Evolutionary conservation across 202 grass and related monocot genomes (phyloP), one percentile per base, ranked within the genome.

Genomic region (Elaeis oleifera): DNA sequence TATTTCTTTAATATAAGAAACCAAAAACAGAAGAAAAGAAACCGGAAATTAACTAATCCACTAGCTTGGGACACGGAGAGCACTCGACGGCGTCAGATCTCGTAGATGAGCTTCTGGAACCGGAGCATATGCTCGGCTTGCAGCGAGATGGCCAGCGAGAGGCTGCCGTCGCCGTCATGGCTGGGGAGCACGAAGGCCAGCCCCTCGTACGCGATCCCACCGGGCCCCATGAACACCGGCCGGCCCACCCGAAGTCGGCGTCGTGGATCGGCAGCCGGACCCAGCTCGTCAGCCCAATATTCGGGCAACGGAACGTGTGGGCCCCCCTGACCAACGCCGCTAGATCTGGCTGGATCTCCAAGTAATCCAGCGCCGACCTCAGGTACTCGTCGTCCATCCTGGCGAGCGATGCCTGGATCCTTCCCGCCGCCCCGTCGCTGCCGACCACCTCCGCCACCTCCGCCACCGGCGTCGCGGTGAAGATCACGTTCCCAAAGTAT

Each of bases 401-500:
- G n/a, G 80, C 63, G 24, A 96, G 75, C 17, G 90, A 80, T 54
- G 44, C 61, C 66, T 96, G 90, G 53, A 96, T 90, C 51, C 68
- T 83, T 8, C 9, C 28, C 6, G 80, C 90, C 44, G 80, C 90
- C 4, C 11, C 44, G 0, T 31, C 31, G 53, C 55, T 63, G 6
- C 70, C 16, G 16, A 78, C 49, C 4, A 96, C 87, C 65, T 85
- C 85, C 36, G 61, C 67, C 11, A 74, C 81, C 53, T 80, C 56
- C 0, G 84, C 83, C 44, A 90, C 70, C 18, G 90, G 87, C 26
- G 90, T 90, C 19, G 81, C 80, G 0, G 90, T 96, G 84, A 96
- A 96, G 58, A 96, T 90, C 9, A 96, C 90, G 75, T 96, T 96
- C 27, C 90, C 90, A 9, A 96, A 90, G 52, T 96, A 96, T 27